phyloP scores from a whole-genome alignment of 2,329 filamentous ascomycete species.

The Venturia nashicola region DNA sequence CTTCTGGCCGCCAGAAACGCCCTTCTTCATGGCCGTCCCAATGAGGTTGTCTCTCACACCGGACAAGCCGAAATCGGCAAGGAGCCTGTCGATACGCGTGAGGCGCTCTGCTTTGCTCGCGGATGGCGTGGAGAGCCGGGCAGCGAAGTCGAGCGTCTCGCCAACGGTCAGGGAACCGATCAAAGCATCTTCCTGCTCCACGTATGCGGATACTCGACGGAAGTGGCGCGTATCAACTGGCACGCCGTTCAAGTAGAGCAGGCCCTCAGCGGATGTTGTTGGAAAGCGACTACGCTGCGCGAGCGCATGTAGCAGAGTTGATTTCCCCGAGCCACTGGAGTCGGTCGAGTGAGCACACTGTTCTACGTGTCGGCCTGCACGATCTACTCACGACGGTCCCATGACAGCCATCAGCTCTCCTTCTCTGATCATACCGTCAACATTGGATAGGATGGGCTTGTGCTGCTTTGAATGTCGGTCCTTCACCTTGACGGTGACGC shows the following conservation, averaged over 20 bases:
- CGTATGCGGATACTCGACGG: slow-evolving; percentile 58
- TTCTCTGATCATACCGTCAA: slow-evolving; percentile 52
- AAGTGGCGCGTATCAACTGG: slow-evolving; percentile 42
- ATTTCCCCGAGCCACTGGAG: slow-evolving; percentile 65
- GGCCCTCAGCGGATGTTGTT: slow-evolving; percentile 40
- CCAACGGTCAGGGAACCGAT: slow-evolving; percentile 69
- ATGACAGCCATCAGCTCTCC: slow-evolving; percentile 69
- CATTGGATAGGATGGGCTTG: slow-evolving; percentile 49
- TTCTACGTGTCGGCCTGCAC: no score
- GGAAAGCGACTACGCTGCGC: slow-evolving; percentile 47
- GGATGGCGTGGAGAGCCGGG: slow-evolving; percentile 45
- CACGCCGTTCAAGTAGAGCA: slow-evolving; percentile 51
- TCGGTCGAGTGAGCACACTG: no score
- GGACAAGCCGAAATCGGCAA: slow-evolving; percentile 61
- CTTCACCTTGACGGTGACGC: slow-evolving; percentile 58
- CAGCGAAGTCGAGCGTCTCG: slow-evolving; percentile 70
- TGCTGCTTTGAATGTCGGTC: slow-evolving; percentile 53
- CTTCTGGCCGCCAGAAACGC: slow-evolving; percentile 78
- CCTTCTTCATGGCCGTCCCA: slow-evolving; percentile 72
- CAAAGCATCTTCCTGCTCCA: slow-evolving; percentile 79
- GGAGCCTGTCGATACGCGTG: slow-evolving; percentile 50
- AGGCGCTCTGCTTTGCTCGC: slow-evolving; percentile 46
- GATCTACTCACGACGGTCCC: no score
- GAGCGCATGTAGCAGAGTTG: slow-evolving; percentile 69
- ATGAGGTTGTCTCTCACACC: slow-evolving; percentile 59